phyloP scores from a whole-genome alignment of 176 grass and related monocot genomes.

The Oryza coarctata region DNA sequence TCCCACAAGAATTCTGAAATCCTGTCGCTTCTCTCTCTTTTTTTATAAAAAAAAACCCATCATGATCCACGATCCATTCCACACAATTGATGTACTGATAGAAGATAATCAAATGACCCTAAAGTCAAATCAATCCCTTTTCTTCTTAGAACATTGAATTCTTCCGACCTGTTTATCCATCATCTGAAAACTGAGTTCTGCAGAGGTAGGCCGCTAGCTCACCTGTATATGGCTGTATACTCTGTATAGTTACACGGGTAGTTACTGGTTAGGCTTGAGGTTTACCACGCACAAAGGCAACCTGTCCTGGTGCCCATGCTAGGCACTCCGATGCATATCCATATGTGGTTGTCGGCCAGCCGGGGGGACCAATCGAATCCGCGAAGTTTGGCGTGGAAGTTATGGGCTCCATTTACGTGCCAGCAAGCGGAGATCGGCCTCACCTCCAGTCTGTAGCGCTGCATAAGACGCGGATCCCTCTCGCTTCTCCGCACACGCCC shows the following conservation, averaged over 20 bases:
- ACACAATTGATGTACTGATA: neutral
- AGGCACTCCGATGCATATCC: neutral
- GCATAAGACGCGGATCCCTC: neutral
- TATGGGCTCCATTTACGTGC: constrained; percentile 28
- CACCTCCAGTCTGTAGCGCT: neutral
- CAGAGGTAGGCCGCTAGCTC: too few species aligned
- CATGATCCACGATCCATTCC: neutral
- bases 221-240: too few species aligned
- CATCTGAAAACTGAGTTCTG: too few species aligned
- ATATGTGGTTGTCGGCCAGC: neutral
- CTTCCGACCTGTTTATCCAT: too few species aligned
- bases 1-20: neutral
- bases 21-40: neutral
- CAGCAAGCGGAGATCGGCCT: neutral
- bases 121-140: neutral
- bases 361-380: constrained; percentile 25
- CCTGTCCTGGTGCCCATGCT: neutral
- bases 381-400: constrained; percentile 31
- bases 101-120: neutral
- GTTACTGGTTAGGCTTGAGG: neutral
- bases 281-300: neutral
- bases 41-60: neutral
- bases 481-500: neutral
- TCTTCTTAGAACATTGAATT: too few species aligned
- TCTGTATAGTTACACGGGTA: neutral